phyloP scores from a whole-genome alignment of 495 filamentous ascomycete species.

The Penicillium mononematosum region DNA sequence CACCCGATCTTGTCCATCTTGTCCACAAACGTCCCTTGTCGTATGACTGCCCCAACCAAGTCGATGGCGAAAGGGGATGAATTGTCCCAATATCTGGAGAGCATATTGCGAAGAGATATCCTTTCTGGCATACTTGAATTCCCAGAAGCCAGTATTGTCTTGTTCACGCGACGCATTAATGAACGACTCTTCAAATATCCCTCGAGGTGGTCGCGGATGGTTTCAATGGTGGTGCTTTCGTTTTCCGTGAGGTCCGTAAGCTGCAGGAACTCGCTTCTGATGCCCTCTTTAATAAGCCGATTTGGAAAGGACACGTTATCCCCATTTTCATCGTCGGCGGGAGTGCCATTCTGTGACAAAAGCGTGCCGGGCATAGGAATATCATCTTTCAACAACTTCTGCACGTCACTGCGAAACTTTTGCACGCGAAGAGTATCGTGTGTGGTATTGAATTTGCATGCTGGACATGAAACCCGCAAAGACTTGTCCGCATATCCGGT shows the following conservation, averaged over 20 bases:
- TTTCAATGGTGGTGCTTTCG: constrained; percentile 16
- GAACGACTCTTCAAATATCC: constrained; percentile 11
- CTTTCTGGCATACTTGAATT: constrained; percentile 31
- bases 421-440: constrained; percentile 37
- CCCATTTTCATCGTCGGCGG: constrained; percentile 6
- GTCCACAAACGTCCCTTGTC: constrained; percentile 75
- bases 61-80: constrained; percentile 67
- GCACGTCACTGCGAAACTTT: constrained; percentile 1
- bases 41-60: constrained; percentile 73
- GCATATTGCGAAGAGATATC: constrained; percentile 66
- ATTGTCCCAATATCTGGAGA: constrained; percentile 80
- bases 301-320: constrained; percentile 52
- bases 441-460: constrained; percentile 53
- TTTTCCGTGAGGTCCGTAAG: constrained; percentile 24
- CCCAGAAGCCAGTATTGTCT: not conserved
- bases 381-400: constrained; percentile 38
- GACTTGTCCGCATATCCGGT: constrained; percentile 65
- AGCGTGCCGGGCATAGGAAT: constrained; percentile 67
- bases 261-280: constrained; percentile 31
- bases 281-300: constrained; percentile 49
- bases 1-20: constrained; percentile 82
- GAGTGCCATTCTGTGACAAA: constrained; percentile 38
- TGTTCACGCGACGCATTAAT: constrained; percentile 21
- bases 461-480: constrained; percentile 43
- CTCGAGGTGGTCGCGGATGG: constrained; percentile 22